Percentiles rank a stretch among this genome's conserved stretches.
These are phyloP conservation scores for bread wheat (Triticum aestivum) DNA, from an alignment of 176 grass and related monocot species.

Conservation along the genomic window DNA sequence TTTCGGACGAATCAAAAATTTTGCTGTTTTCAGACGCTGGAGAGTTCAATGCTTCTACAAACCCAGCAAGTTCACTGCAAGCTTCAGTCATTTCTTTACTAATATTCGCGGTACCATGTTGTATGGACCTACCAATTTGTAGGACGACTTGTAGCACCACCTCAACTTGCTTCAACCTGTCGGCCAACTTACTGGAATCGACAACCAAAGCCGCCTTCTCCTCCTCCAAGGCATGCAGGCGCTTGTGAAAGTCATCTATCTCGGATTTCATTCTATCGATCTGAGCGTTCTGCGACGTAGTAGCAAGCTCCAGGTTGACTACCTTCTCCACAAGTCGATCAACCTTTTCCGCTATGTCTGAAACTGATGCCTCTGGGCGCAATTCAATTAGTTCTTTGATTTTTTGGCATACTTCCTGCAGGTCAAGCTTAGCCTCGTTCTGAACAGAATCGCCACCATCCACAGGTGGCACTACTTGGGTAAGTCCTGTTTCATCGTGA, in stretches of 20 bases:
- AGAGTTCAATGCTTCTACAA: conserved; percentile 39
- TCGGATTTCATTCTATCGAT: conserved; percentile 60
- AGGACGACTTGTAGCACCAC: conserved; percentile 40
- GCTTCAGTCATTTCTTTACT: conserved; percentile 46
- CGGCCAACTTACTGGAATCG: conserved; percentile 42
- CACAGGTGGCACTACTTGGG: not conserved
- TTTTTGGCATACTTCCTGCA: conserved; percentile 52
- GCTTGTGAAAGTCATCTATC: conserved; percentile 54
- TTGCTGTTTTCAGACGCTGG: conserved; percentile 19
- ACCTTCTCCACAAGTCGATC: conserved; percentile 65
- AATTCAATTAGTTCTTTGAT: conserved; percentile 53
- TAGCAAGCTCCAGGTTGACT: conserved; percentile 54
- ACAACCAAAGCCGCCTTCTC: conserved; percentile 33
- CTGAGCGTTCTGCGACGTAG: conserved; percentile 59
- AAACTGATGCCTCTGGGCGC: conserved; percentile 42
- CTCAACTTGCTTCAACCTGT: conserved; percentile 59
- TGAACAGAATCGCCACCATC: conserved; percentile 30
- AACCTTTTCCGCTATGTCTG: conserved; percentile 60
- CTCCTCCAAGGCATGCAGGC: conserved; percentile 43
- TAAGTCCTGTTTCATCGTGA: conserved; percentile 22
- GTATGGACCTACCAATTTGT: conserved; percentile 38
- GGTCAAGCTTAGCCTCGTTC: conserved; percentile 41
- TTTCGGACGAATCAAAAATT: conserved; percentile 17
- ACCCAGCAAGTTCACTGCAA: conserved; percentile 37
- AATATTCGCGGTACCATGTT: conserved; percentile 33